These are phyloP conservation scores for Auricularia auricula-judae DNA, from an alignment of 768 basidiomycete species.

Conservation along the genomic window DNA sequence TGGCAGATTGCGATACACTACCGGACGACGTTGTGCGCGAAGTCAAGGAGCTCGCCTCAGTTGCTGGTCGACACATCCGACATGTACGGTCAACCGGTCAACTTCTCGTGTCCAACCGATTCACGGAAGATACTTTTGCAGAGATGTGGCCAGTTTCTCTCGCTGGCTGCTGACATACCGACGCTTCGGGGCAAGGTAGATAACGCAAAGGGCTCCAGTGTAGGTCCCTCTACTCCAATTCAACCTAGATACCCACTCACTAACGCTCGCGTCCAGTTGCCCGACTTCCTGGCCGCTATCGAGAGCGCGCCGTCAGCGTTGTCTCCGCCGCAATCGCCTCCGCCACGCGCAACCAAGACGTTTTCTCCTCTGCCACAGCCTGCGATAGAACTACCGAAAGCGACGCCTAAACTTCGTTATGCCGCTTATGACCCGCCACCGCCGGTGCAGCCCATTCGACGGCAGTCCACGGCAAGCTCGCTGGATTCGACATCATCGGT, in stretches of 20 bases:
- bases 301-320: slow-evolving; percentile 19
- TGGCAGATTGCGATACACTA: slow-evolving; percentile 45
- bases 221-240: slow-evolving; percentile 20
- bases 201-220: slow-evolving; percentile 44
- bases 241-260: slow-evolving; percentile 4
- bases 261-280: slow-evolving; percentile 37
- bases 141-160: slow-evolving; percentile 64
- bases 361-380: slow-evolving; percentile 20
- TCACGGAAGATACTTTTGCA: slow-evolving; percentile 16
- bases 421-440: slow-evolving; percentile 54
- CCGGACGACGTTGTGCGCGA: slow-evolving; percentile 31
- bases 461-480: slow-evolving; percentile 5
- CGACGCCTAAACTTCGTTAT: slow-evolving; percentile 43
- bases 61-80: slow-evolving; percentile 43
- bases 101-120: background rate
- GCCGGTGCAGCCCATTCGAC: slow-evolving; percentile 25
- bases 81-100: slow-evolving; percentile 29
- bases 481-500: slow-evolving; percentile 18
- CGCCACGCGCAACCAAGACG: slow-evolving; percentile 15
- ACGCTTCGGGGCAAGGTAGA: slow-evolving; percentile 36
- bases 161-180: slow-evolving; percentile 32
- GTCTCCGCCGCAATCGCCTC: slow-evolving; percentile 7
- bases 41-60: slow-evolving; percentile 34
- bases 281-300: slow-evolving; percentile 52
- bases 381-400: background rate